Conservation (phyloP, 108 stramenopile species). For the Parietichytrium sp. region DNA sequence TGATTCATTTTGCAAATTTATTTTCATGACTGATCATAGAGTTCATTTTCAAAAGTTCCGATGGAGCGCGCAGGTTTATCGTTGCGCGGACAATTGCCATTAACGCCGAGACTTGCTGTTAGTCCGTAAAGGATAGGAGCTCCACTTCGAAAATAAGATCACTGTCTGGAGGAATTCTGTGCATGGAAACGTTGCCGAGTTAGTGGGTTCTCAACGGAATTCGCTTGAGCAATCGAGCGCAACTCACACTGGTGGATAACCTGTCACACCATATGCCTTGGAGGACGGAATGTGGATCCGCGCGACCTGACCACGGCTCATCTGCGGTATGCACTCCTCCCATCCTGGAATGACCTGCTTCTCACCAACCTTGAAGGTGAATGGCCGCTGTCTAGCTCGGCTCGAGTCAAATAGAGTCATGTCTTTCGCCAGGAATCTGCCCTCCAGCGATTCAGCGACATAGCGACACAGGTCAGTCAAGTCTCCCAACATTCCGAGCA, state of each 20-base stretch:
- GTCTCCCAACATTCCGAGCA: too few relatives aligned
- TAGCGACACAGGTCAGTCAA: too few relatives aligned
- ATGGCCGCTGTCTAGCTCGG: not conserved
- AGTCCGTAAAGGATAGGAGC: not conserved
- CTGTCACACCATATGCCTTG: conserved; percentile 1
- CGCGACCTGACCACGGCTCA: conserved; percentile 6
- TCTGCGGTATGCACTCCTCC: not conserved
- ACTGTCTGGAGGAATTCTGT: conserved; percentile 30
- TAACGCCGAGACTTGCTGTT: too few relatives aligned
- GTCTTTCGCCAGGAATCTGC: not conserved
- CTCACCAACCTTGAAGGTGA: not conserved
- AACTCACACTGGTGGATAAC: conserved; percentile 33
- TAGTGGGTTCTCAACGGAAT: not conserved
- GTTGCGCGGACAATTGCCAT: too few relatives aligned
- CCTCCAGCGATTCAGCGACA: too few relatives aligned
- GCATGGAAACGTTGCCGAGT: not conserved
- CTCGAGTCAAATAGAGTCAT: conserved; percentile 16
- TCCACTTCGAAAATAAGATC: conserved; percentile 31
- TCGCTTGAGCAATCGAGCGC: not conserved
- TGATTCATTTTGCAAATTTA: too few relatives aligned
- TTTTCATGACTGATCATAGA: too few relatives aligned
- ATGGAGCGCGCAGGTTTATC: too few relatives aligned
- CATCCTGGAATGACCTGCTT: conserved; percentile 14
- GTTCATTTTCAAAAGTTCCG: too few relatives aligned
- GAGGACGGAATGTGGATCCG: not conserved